Evolutionary conservation across 208 protist genomes (phyloP), one percentile per base, ranked within the genome.

Genomic region (Giardia duodenalis): DNA sequence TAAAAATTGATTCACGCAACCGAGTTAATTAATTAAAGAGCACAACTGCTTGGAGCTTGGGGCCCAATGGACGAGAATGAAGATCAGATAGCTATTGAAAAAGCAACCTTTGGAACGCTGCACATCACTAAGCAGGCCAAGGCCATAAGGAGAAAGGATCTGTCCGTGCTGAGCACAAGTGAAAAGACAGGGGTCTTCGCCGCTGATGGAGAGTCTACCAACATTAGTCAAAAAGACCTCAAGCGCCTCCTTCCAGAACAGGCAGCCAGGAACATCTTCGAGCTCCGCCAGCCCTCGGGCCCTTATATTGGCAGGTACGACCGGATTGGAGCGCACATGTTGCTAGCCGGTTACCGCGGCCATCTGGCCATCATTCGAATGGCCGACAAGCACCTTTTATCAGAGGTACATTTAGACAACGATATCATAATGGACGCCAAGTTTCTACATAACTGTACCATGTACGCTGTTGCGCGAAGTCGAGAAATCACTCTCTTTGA

Each of bases 321-420:
- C 30, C 57, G 57, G 19, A 39, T 30, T 30, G 57, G 57, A 30
- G 57, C 57, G 57, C 57, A 76, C 57, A 76, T 76, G 57, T 30
- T 76, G 19, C 10, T 76, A 10, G 57, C 57, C 19, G 57, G 57
- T 39, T 30, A 76, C 19, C 19, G 19, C 57, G 57, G 57, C 57
- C 57, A 76, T 76, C 57, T 76, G 19, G 57, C 57, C 57, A 76
- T 76, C 19, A 76, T 76, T 39, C 57, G 57, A 76, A 76, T 76
- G 57, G 57, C 57, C 10, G 57, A 76, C 30, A 76, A 76, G 30
- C 10, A 30, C 57, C 57, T 76, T 39, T 39, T 76, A 30, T 39
- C 30, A 30, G 57, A 76, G 30, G 30, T 30, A 30, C 10, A 76
- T 30, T 10, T 76, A 10, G 10, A 10, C 10, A 76, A 76, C 30